Percentiles rank a stretch among this genome's conserved stretches.
These are phyloP conservation scores for Monosporozyma unispora DNA, from an alignment of 805 yeast genomes.

Conservation along the genomic window DNA sequence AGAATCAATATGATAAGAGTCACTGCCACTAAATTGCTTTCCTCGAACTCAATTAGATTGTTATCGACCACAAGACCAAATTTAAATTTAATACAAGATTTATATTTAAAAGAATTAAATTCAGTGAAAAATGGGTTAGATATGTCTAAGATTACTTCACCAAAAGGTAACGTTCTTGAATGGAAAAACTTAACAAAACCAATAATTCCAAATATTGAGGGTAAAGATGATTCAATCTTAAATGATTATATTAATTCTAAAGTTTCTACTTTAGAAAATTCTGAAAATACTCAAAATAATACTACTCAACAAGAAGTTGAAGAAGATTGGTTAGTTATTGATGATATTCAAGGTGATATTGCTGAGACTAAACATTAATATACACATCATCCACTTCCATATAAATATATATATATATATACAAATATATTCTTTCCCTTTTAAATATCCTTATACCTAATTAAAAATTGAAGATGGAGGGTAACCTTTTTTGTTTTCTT, in stretches of 20 bases:
- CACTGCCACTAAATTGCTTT: background rate
- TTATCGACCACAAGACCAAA: background rate
- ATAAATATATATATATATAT: background rate
- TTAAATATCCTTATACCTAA: too few species aligned
- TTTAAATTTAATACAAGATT: conserved; percentile 60
- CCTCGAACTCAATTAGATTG: conserved; percentile 1
- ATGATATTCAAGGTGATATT: conserved; percentile 48
- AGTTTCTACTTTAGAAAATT: background rate
- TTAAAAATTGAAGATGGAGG: too few species aligned
- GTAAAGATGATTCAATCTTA: conserved; percentile 55
- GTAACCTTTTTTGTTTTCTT: too few species aligned
- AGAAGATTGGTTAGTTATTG: conserved; percentile 77
- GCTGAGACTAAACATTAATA: background rate
- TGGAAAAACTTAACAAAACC: conserved; percentile 82
- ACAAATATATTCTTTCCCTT: background rate
- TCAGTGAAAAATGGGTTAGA: conserved; percentile 66
- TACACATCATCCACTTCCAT: background rate
- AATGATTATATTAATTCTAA: conserved; percentile 33
- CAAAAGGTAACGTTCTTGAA: conserved; percentile 49
- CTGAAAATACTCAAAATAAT: background rate
- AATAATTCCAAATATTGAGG: conserved; percentile 60
- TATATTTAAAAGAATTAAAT: conserved; percentile 80
- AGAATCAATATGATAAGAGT: background rate
- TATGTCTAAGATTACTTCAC: conserved; percentile 1
- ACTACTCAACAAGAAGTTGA: conserved; percentile 18